Evolutionary conservation across 768 basidiomycete species (phyloP).

Genomic region (Dendrothele bispora): DNA sequence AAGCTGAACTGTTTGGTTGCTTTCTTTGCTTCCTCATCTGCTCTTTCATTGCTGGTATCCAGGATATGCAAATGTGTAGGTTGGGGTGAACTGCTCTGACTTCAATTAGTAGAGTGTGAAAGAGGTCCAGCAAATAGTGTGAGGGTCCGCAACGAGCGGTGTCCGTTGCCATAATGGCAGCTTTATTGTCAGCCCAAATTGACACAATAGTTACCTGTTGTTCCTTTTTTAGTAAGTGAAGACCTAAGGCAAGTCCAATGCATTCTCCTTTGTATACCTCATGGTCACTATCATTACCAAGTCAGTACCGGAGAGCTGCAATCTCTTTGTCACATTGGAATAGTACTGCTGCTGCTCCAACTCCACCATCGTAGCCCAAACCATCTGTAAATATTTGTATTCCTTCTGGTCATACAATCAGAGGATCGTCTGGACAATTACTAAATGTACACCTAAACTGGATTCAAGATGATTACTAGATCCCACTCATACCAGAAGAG

Average conservation of each 20-base stretch:
- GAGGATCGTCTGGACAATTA: no score
- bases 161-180: background rate
- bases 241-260: background rate
- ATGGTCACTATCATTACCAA: background rate
- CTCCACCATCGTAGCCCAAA: conserved; percentile 7
- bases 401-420: no score
- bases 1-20: conserved; percentile 7
- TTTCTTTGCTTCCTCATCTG: conserved; percentile 17
- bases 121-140: conserved; percentile 1
- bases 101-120: no score
- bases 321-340: background rate
- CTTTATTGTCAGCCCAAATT: background rate
- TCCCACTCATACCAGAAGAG: no score
- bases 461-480: no score
- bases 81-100: background rate
- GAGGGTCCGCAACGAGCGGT: background rate
- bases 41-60: conserved; percentile 20
- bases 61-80: conserved; percentile 6
- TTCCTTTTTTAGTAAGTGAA: background rate
- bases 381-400: conserved; percentile 14
- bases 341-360: conserved; percentile 2
- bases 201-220: background rate
- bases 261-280: background rate
- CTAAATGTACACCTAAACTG: no score
- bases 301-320: background rate